Conservation (phyloP, 2,329 filamentous ascomycete species). For the Penicillium sp. region DNA sequence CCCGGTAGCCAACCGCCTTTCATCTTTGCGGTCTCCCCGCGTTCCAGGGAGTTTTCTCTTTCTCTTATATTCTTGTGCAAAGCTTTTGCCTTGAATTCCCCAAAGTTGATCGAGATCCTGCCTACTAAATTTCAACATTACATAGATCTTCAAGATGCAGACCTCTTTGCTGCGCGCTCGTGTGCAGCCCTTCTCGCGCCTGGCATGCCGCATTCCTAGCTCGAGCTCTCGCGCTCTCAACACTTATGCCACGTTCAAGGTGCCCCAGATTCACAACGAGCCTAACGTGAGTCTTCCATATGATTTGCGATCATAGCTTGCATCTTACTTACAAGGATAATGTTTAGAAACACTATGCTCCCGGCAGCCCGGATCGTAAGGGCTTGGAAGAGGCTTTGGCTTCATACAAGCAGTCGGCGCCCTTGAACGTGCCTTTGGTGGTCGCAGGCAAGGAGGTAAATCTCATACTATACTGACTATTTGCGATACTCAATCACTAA, state of each 20-base stretch:
- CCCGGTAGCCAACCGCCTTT: constrained; percentile 10
- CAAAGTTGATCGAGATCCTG: not conserved
- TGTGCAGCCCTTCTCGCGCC: constrained; percentile 33
- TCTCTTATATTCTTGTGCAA: not conserved
- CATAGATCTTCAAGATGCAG: constrained; percentile 34
- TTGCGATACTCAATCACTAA: not conserved
- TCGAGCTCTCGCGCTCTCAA: constrained; percentile 37
- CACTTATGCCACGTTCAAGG: constrained; percentile 84
- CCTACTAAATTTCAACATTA: not conserved
- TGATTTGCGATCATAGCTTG: no score
- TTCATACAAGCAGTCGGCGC: constrained; percentile 69
- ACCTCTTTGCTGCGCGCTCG: constrained; percentile 37
- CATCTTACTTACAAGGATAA: not conserved
- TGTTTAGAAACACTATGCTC: constrained; percentile 81
- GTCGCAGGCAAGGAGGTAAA: constrained; percentile 79
- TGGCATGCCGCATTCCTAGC: constrained; percentile 30
- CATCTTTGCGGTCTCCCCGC: constrained; percentile 8
- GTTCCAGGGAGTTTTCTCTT: not conserved
- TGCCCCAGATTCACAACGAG: constrained; percentile 87
- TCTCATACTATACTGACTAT: not conserved
- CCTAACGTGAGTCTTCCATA: constrained; percentile 74
- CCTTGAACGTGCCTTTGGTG: constrained; percentile 80
- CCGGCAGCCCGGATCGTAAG: constrained; percentile 79
- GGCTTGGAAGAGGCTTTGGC: constrained; percentile 77
- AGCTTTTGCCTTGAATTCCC: not conserved